Evolutionary conservation across 1,284 basidiomycete species (phyloP).

Genomic region (Taiwanofungus camphoratus): DNA sequence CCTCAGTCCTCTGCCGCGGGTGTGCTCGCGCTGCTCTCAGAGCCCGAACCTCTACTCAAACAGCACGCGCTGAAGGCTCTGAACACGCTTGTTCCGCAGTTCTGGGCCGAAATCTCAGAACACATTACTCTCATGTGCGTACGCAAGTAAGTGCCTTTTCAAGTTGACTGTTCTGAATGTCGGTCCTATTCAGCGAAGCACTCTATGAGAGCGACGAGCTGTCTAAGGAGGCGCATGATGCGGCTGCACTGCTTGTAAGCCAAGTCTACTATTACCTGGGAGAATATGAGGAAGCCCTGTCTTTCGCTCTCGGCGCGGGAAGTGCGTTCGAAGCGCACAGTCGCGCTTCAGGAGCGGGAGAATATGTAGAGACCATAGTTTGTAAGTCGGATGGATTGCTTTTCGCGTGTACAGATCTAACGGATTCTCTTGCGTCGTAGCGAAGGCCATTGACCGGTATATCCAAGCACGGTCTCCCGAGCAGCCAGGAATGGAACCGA

Average conservation of each 20-base stretch:
- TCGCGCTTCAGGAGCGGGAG: slow-evolving; percentile 57
- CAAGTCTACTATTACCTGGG: slow-evolving; percentile 96
- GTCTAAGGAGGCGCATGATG: slow-evolving; percentile 63
- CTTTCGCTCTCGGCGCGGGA: slow-evolving; percentile 89
- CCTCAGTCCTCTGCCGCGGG: slow-evolving; percentile 81
- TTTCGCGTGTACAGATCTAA: slow-evolving; percentile 1
- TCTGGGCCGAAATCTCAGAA: slow-evolving; percentile 98
- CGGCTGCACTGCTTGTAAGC: slow-evolving; percentile 86
- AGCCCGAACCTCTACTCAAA: slow-evolving; percentile 83
- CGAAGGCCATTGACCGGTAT: slow-evolving; percentile 92
- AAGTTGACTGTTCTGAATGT: slow-evolving; percentile 14
- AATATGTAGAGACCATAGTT: slow-evolving; percentile 91
- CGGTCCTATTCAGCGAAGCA: slow-evolving; percentile 59
- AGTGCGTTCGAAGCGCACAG: slow-evolving; percentile 77
- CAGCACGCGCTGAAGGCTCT: slow-evolving; percentile 86
- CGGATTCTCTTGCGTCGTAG: slow-evolving; percentile 34
- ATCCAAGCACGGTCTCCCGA: slow-evolving; percentile 58
- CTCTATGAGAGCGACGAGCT: slow-evolving; percentile 82
- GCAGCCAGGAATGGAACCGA: slow-evolving; percentile 38
- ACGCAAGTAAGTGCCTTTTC: slow-evolving; percentile 7
- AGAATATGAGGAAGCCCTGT: slow-evolving; percentile 88
- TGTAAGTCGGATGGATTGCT: slow-evolving; percentile 48
- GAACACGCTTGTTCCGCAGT: slow-evolving; percentile 80
- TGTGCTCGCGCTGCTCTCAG: slow-evolving; percentile 82
- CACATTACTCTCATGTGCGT: slow-evolving; percentile 84